Evolutionary conservation across 176 grass and related monocot species (phyloP).

Genomic region (Carex scoparia): DNA sequence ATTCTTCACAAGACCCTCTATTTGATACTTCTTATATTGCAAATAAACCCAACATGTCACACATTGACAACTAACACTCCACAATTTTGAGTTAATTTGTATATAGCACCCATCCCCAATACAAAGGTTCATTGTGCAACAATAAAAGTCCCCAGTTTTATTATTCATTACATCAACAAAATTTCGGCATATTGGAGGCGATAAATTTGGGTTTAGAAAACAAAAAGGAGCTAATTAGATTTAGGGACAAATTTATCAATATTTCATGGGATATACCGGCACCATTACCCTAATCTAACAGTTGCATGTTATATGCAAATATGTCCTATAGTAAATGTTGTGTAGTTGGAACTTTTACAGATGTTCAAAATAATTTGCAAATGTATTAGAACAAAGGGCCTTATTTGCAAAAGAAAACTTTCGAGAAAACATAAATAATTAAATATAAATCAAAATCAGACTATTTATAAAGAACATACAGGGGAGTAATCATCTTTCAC

Average conservation of each 20-base stretch:
- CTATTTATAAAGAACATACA: conserved; percentile 46
- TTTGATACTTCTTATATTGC: background rate
- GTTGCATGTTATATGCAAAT: background rate
- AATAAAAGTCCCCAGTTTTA: background rate
- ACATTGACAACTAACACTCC: background rate
- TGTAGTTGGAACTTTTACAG: background rate
- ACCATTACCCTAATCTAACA: background rate
- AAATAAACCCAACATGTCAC: background rate
- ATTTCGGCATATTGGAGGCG: background rate
- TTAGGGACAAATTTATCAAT: background rate
- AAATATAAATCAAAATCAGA: conserved; percentile 5
- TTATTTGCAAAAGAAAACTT: background rate
- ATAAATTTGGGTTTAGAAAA: background rate
- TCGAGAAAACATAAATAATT: background rate
- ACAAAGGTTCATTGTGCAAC: background rate
- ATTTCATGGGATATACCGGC: background rate
- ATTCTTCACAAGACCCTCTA: background rate
- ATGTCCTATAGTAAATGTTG: background rate
- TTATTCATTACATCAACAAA: background rate
- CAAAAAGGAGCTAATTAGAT: background rate
- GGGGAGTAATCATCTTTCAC: conserved; percentile 73
- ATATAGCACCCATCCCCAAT: background rate
- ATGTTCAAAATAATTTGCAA: background rate
- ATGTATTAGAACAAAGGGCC: background rate
- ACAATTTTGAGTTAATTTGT: background rate